These are phyloP conservation scores for Thalassiosira livingstoniorum DNA, from an alignment of 352 stramenopile genomes.

Conservation along the genomic window DNA sequence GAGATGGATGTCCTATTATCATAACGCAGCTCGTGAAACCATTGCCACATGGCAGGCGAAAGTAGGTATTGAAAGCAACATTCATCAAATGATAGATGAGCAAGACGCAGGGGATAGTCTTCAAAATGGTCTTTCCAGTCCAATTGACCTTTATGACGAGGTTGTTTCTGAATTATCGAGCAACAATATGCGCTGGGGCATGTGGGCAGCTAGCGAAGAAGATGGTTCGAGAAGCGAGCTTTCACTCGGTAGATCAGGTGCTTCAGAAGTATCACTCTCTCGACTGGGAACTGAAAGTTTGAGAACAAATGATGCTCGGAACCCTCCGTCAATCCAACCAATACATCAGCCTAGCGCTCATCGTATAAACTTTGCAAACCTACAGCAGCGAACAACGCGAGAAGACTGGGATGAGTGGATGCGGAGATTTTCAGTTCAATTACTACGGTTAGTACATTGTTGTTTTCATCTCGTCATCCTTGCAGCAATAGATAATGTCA, in stretches of 20 bases:
- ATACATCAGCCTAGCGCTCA: slow-evolving; percentile 76
- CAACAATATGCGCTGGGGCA: slow-evolving; percentile 32
- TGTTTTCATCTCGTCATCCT: too few relatives aligned
- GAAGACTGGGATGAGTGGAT: slow-evolving; percentile 99
- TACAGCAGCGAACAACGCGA: slow-evolving; percentile 89
- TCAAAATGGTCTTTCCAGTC: slow-evolving; percentile 19
- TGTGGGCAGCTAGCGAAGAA: slow-evolving; percentile 49
- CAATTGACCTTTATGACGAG: slow-evolving; percentile 71
- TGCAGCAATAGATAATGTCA: too few relatives aligned
- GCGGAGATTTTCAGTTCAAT: slow-evolving; percentile 93
- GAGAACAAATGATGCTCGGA: slow-evolving; percentile 30
- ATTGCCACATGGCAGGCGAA: slow-evolving; percentile 74
- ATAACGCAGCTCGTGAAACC: slow-evolving; percentile 59
- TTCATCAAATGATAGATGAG: slow-evolving; percentile 13
- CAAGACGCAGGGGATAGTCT: slow-evolving; percentile 25
- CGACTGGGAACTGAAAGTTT: slow-evolving; percentile 47
- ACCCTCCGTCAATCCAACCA: slow-evolving; percentile 58
- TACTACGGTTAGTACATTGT: too few relatives aligned
- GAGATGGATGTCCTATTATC: slow-evolving; percentile 83
- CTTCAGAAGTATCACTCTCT: slow-evolving; percentile 59
- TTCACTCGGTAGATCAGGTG: slow-evolving; percentile 53
- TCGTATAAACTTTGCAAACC: slow-evolving; percentile 92
- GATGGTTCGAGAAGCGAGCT: slow-evolving; percentile 53
- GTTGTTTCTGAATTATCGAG: slow-evolving; percentile 62
- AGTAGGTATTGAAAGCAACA: slow-evolving; percentile 44